Base-by-base conservation (phyloP, 2,329 filamentous ascomycete species). In the Aureobasidium sp. region DNA sequence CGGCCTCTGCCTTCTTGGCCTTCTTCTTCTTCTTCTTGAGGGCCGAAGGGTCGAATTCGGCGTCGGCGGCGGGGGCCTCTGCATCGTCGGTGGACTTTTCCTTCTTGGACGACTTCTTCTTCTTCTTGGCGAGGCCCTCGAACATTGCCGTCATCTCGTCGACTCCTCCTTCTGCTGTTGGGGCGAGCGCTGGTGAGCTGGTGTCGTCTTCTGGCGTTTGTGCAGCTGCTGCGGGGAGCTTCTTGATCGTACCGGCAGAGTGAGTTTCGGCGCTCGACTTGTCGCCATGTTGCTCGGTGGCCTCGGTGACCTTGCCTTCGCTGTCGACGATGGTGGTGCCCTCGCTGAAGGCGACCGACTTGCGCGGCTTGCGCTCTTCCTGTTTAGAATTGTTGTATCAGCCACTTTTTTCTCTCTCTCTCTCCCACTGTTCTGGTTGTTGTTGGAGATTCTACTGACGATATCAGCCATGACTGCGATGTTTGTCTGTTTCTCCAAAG, bases 301-400 rank as follows among this genome's bases (percentile, higher is more conserved):
- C 79, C 72, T 86, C 84, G 65, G 81, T 88, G 68, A 96, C 83
- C 68, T 85, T 82, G 64, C 91, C 91, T 78, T 95, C 88, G 71
- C 83, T 81, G 76, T 95, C 88, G 70, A 96, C 90, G 64, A 95
- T 83, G 61, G 87, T 80, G 64, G 88, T 81, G 66, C 88, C 88
- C 72, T 93, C 87, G 68, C 85, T 90, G 71, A 97, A 97, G 60
- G 90, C 85, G 66, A 97, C 91, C 41, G 89, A 94, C 75, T 97
- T 95, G 74, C 90, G 86, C 66, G 85, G 83, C 71, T 87, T 90
- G 68, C 80, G 79, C 64, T 84, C 79, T 56, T 74, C 71, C 73
- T 75, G 56, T 51, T 16, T 32, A n/a, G n/a, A n/a, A 32, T 3
- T 11, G 24, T n/a, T 34, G 10, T 29, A 22, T 60, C 61, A 57